Evolutionary conservation across 2,329 filamentous ascomycete genomes (phyloP).

Genomic region (Pseudopyricularia javanii): DNA sequence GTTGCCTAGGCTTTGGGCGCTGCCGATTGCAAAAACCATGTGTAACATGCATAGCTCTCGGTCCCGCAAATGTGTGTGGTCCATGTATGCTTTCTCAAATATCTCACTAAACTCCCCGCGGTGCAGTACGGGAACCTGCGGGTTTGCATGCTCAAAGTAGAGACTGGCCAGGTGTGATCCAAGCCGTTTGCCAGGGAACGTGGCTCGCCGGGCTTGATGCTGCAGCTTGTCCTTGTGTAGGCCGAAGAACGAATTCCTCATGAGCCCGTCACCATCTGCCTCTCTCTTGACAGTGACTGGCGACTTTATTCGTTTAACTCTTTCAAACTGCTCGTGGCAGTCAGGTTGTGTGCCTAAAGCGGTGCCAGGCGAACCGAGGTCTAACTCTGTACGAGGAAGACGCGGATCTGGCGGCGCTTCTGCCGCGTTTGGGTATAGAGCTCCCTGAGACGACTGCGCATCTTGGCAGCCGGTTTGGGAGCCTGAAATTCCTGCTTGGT

Average conservation of each 20-base stretch:
- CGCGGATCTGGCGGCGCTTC: too few relatives aligned
- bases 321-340: neutral
- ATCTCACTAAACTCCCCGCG: slow-evolving; percentile 80
- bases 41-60: slow-evolving; percentile 83
- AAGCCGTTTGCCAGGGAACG: slow-evolving; percentile 68
- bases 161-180: slow-evolving; percentile 62
- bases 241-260: slow-evolving; percentile 96
- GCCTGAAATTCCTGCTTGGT: neutral
- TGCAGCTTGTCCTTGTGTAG: slow-evolving; percentile 83
- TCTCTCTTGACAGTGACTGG: neutral
- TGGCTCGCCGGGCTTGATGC: slow-evolving; percentile 48
- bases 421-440: too few relatives aligned
- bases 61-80: slow-evolving; percentile 28
- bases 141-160: slow-evolving; percentile 94
- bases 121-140: slow-evolving; percentile 88
- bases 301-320: neutral
- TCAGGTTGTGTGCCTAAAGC: neutral
- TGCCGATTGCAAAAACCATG: slow-evolving; percentile 93
- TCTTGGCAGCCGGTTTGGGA: neutral
- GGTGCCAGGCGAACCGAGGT: neutral
- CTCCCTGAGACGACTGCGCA: too few relatives aligned
- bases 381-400: too few relatives aligned
- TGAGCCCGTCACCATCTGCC: slow-evolving; percentile 33
- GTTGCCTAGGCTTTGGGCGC: slow-evolving; percentile 76
- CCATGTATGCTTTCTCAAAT: slow-evolving; percentile 73